Percentiles rank a stretch among this genome's conserved stretches.
Conservation (phyloP, 805 yeast genomes). For the Diddensiella santjacobensis region DNA sequence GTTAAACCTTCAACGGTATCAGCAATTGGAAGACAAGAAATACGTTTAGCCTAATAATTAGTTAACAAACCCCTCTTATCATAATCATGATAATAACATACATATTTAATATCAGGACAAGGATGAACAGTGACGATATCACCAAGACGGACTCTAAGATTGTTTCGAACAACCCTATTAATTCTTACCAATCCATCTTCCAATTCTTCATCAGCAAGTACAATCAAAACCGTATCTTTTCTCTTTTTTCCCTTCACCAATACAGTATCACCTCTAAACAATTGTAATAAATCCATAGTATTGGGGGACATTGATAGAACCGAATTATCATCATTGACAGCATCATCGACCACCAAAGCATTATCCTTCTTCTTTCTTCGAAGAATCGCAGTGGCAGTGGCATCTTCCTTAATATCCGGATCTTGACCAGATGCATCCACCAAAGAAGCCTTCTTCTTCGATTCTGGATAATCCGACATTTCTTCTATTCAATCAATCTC, state of each 20-base stretch:
- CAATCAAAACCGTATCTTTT: conserved; percentile 94
- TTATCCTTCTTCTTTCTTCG: conserved; percentile 98
- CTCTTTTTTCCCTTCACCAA: conserved; percentile 97
- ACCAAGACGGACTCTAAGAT: conserved; percentile 88
- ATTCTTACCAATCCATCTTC: conserved; percentile 93
- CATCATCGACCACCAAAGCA: conserved; percentile 92
- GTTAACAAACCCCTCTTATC: neutral
- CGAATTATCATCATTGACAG: conserved; percentile 94
- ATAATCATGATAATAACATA: neutral
- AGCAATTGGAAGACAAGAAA: conserved; percentile 93
- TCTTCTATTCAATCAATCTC: neutral
- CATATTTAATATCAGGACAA: conserved; percentile 94
- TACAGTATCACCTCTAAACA: conserved; percentile 97
- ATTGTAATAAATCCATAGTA: conserved; percentile 90
- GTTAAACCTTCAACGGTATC: conserved; percentile 98
- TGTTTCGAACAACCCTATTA: conserved; percentile 94
- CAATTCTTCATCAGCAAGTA: conserved; percentile 92
- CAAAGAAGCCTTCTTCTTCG: conserved; percentile 35
- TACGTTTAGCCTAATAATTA: conserved; percentile 61
- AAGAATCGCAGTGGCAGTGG: conserved; percentile 94
- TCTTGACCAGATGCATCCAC: conserved; percentile 68
- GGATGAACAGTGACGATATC: conserved; percentile 90
- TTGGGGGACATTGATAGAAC: conserved; percentile 91
- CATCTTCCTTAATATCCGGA: conserved; percentile 52
- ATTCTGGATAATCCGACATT: conserved; percentile 1